Base-by-base conservation (phyloP, 2,329 filamentous ascomycete species). In the Colletotrichum cordylinicola region DNA sequence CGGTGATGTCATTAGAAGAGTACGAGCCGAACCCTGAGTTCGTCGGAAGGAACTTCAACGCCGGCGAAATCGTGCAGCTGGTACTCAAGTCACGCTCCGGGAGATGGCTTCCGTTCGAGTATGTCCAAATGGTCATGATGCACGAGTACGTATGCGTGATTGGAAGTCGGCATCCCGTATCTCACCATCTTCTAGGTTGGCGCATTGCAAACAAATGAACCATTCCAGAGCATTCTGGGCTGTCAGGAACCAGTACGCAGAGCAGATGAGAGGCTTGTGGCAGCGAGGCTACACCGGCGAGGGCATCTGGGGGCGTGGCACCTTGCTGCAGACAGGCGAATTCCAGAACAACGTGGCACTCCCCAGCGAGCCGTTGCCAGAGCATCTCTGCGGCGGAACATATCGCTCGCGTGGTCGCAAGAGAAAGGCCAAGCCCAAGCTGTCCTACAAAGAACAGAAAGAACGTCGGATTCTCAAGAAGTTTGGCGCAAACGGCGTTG, bases 121-220 rank as follows among this genome's bases (percentile, higher is more conserved):
- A 96, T 81, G 94, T 98, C 18, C 94, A 97, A 84, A 96, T 97
- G 94, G 95, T 98, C 78, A 98, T 98, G 95, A 96, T 98, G 91
- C 95, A 98, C 82, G 95, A 97, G 87, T 87, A 78, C 60, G 84
- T 81, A 52, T 1, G 33, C 52, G 4, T 31, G 6, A 1, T 35
- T 21, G 4, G 13, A n/a, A 8, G 13, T 1, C 24, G 18, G 18
- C 35, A 64, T 18, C 12, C 9, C 12, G 16, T 71, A 31, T 15
- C 75, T 81, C 31, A 80, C 74, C n/a, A 4, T 43, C 13, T n/a
- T 24, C 1, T n/a, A 88, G 88, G 81, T 87, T 98, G 35, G 95
- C 95, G 4, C 95, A 98, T 83, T 96, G 94, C 88, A 94, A 95
- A 83, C 93, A 98, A 82, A 98, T 98, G 96, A 98, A 98, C 83